Evolutionary conservation across 1,139 yeast species (phyloP), one percentile per base, ranked within the genome.

Genomic region (Lodderomyces theae): DNA sequence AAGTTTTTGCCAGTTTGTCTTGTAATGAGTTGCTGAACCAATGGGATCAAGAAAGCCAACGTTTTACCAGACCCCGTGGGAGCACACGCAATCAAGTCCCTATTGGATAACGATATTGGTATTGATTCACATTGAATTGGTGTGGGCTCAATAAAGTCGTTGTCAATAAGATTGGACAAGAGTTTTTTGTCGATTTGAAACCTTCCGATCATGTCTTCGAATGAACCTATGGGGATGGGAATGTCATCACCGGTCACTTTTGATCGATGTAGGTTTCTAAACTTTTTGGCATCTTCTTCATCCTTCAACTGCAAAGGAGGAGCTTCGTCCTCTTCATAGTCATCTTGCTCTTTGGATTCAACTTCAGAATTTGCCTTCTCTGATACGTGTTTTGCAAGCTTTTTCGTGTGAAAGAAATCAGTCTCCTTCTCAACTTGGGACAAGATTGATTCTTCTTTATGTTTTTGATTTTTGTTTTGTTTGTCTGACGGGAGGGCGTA

Each of bases 31-130:
- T 60, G 38, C 53, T 88, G 95, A 12, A 92, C 64, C 51, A 90
- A 57, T 2, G 98, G 98, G 13, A 89, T 78, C 42, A 86, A 70
- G 59, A 86, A 92, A 35, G 97, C 96, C 38, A 89, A 69, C 0
- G 96, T 87, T 60, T 88, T 88, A 66, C 96, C 96, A 5, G 95
- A 85, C 51, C 96, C 96, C 0, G 96, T 88, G 32, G 96, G 96
- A 0, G 96, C 96, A 69, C 95, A 86, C 1, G 94, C 95, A 42
- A 88, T 69, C 36, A 88, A 57, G 55, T 88, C 96, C 45, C 92
- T 74, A 19, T 69, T 72, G 38, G 74, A 69, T 38, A 86, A 66
- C 25, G 86, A 65, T 15, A 79, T 66, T 1, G 96, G 96, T 29
- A 89, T 81, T 2, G 87, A 77, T 59, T 88, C 96, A 51, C 90